phyloP scores from a whole-genome alignment of 2,329 filamentous ascomycete genomes.

The Ascochyta pisi region DNA sequence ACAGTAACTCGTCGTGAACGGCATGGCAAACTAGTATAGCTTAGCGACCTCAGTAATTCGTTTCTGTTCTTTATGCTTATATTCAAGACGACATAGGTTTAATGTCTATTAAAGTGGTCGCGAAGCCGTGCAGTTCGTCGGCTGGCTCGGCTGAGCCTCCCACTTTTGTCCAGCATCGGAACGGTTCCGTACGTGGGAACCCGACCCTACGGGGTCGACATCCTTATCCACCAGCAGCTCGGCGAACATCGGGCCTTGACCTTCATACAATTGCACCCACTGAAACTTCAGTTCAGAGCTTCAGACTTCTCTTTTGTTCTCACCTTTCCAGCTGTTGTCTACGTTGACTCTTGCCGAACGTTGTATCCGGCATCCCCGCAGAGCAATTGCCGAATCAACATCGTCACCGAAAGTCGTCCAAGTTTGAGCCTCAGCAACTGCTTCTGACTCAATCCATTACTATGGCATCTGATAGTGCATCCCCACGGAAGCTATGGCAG shows the following conservation, averaged over 20 bases:
- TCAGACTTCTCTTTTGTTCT: not conserved
- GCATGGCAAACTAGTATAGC: not conserved
- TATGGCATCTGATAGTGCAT: not conserved
- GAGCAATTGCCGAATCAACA: slow-evolving; percentile 5
- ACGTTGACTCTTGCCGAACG: not conserved
- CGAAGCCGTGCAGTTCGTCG: not conserved
- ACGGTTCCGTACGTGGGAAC: not conserved
- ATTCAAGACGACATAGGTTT: no score
- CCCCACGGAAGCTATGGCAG: slow-evolving; percentile 57
- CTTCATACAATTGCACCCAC: not conserved
- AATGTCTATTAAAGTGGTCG: not conserved
- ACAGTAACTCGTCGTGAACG: slow-evolving; percentile 37
- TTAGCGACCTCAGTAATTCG: not conserved
- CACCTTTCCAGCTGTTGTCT: not conserved
- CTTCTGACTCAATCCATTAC: not conserved
- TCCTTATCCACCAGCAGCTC: not conserved
- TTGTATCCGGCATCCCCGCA: slow-evolving; percentile 1
- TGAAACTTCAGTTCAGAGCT: not conserved
- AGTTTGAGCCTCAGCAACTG: not conserved
- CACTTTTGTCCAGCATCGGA: not conserved
- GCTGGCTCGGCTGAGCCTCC: not conserved
- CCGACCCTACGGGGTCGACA: slow-evolving; percentile 2
- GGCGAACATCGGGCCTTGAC: not conserved
- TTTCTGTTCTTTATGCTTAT: not conserved
- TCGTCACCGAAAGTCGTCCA: not conserved